Evolutionary conservation across 352 stramenopile species (phyloP), one percentile per base, ranked within the genome.

Genomic region (Globisporangium parvum): DNA sequence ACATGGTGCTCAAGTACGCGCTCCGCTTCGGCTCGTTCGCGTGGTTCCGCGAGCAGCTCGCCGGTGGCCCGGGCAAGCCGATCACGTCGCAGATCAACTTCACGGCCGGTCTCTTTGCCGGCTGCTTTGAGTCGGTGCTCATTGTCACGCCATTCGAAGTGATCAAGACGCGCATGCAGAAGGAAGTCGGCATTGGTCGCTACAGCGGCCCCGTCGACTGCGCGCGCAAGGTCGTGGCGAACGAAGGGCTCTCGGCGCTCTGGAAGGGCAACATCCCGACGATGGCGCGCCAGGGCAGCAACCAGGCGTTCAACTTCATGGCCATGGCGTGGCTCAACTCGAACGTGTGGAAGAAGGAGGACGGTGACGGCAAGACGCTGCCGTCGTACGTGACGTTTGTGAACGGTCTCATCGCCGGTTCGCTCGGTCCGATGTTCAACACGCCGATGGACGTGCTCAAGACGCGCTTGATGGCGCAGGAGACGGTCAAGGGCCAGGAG

Each of bases 301-400:
- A 99, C 81, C 96, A 99, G 71, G 96, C 95, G 6, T 97, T 98
- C 59, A 98, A 98, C 78, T 99, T 99, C 67, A 98, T 97, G 60
- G 88, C 77, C 11, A 98, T 94, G 52, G 83, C 81, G 15, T 93
- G 83, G 80, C 67, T 96, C 18, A 92, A 98, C 77, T 90, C 96
- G 67, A 70, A 90, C 59, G 85, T 98, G 67, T 98, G 88, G 81
- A 79, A 92, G 51, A 95, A 95, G 69, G 71, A 93, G 62, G 83
- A 95, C 51, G 90, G 82, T 23, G 88, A 95, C 57, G 87, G 85
- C 62, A 93, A 94, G 64, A 91, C 86, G 51, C 77, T 98, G 60
- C 80, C 88, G 47, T 84, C 85, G 51, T 98, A 96, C 78, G 88
- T 97, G 53, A 96, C 90, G 49, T 89, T 98, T 61, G 66, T 98